Base-by-base conservation (phyloP, 148 eudicot species). In the Chenopodium berlandieri region DNA sequence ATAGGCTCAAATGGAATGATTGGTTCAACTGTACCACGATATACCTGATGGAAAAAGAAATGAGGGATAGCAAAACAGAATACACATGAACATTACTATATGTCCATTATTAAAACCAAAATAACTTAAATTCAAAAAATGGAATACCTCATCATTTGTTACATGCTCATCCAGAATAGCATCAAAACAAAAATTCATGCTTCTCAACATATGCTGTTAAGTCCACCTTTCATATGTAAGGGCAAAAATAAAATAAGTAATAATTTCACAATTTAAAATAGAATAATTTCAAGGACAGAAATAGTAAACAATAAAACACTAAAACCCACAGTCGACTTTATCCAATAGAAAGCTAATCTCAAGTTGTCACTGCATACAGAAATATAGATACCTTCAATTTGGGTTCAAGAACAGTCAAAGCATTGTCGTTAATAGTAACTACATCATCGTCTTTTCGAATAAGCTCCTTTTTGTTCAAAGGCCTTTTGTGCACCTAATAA, bases 181-280 rank as follows among this genome's bases (percentile, higher is more conserved):
- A 89, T 96, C 99, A 85, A 96, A 96, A 83, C 98, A 96, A 82
- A 82, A 96, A 96, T 83, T 96, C 98, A 31, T 96, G 99, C 84
- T 94, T 96, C 90, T 96, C 99, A 73, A 96, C 97, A 80, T 94
- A 96, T 37, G 99, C 98, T 84, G 99, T 96, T 87, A 96, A 85
- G 88, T 92, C 98, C 79, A 96, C 99, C 99, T 96, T 83, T 52
- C 79, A 77, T 27, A 74, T 56, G 73, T 80, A 44, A 79, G 72
- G 23, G 80, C 73, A 64, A 64, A 47, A 34, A 60, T 32, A 40
- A 0, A 40, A 40, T 40, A 40, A 40, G 44, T 5, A 40, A 7
- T 40, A 40, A 40, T 40, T 40, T 40, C 7, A 40, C 44, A 40
- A 40, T 34, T 34, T 34, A 34, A 34, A 34, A 34, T 40, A 40